Conservation (phyloP, 345 rosid genomes). For the Arabidopsis suecica region DNA sequence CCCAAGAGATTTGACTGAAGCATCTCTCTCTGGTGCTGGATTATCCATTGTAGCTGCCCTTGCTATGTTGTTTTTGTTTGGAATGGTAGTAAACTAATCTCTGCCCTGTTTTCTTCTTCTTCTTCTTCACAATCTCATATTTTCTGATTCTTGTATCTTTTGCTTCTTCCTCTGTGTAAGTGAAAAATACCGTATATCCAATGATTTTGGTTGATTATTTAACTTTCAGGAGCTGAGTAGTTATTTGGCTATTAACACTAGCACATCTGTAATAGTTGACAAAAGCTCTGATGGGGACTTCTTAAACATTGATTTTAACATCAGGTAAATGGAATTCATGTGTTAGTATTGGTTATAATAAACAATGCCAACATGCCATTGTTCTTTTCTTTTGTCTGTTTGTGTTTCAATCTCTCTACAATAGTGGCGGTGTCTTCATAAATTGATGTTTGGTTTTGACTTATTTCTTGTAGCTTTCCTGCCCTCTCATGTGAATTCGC, state of each 20-base stretch:
- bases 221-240: conserved; percentile 70
- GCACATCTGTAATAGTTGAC: conserved; percentile 83
- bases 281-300: conserved; percentile 86
- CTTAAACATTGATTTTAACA: conserved; percentile 78
- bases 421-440: not conserved
- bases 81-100: conserved; percentile 74
- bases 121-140: not conserved
- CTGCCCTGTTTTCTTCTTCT: conserved; percentile 10
- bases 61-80: conserved; percentile 84
- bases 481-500: conserved; percentile 98
- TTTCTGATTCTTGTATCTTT: not conserved
- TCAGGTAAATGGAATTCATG: conserved; percentile 56
- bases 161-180: not conserved
- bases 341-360: not conserved
- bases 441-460: not conserved
- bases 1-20: conserved; percentile 96
- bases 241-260: conserved; percentile 67
- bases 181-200: not conserved
- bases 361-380: not conserved
- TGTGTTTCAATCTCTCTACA: not conserved
- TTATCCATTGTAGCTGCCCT: conserved; percentile 82
- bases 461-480: conserved; percentile 74
- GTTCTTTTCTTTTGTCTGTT: not conserved
- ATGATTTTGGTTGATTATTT: not conserved
- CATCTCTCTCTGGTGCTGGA: conserved; percentile 92